Evolutionary conservation across 768 basidiomycete species (phyloP), one percentile per base, ranked within the genome.

Genomic region (Suillus hirtellus): DNA sequence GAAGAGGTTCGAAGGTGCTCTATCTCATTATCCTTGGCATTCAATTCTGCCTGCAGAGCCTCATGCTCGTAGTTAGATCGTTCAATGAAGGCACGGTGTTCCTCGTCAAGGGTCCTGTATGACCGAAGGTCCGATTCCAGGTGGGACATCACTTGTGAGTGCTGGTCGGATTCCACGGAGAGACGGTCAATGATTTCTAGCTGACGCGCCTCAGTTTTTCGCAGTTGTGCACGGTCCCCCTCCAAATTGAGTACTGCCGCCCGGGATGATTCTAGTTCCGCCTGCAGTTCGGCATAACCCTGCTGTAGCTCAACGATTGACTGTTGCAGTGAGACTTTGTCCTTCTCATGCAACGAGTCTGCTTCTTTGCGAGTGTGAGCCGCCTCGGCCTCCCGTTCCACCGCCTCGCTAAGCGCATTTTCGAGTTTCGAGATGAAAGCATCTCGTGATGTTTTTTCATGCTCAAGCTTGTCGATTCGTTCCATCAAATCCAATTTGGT

Each of bases 1-100:
- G 83, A 76, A 34, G 81, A 78, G 31, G 76, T 77, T 47, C 74
- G 77, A 14, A 89, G 79, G 44, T 78, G 81, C 66, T 86, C 83
- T 61, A 92, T 75, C 71, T 93, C 90, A 60, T 88, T 83, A 55
- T 90, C 88, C 67, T 86, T 88, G 60, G 79, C 77, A 49, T 72
- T 73, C 37, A 92, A 73, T 65, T 93, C 89, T 59, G 79, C 75
- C 21, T 86, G 86, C 40, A 92, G 81, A n/a, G 75, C 64, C 76
- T 93, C 92, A 63, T 90, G 81, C 69, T 93, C 93, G 61, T 83
- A 82, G 64, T 86, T 85, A 6, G 87, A 86, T 62, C 83, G 82
- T 61, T 82, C 78, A 63, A 93, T 78, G 73, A 90, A 83, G 43
- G 83, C 84, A 42, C 81, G 80, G 59, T 86, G 84, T 73, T 93